Base-by-base conservation (phyloP, 805 yeast species). In the Candida sonorensis region DNA sequence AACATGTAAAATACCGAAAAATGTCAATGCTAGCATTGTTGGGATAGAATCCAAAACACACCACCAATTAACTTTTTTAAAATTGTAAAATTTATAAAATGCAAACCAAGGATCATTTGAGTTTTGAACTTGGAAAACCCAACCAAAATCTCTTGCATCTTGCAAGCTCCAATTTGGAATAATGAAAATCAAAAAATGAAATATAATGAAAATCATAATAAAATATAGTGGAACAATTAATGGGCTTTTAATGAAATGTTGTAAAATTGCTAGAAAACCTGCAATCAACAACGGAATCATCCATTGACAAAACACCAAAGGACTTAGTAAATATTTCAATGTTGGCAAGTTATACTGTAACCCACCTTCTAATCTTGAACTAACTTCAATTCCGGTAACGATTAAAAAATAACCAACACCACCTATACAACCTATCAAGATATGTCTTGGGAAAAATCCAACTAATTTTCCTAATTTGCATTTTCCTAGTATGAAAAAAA, bases 341-440 rank as follows among this genome's bases (percentile, higher is more conserved):
- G 86, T 83, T 2, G 59, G 67, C 47, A 62, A 52, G 37, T 76
- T 69, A 52, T 85, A 88, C 31, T 67, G 68, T 26, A 90, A 56
- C 3, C 85, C 79, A 3, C 84, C 83, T 30, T 84, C 83, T 20
- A 84, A 57, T 37, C 95, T 66, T 0, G 95, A 78, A n/a, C 85
- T 72, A 1, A 92, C 95, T 50, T 90, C 97, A 18, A 92, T 60
- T 1, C 95, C 98, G 0, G 98, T 92, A 1, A 84, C 79, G 2
- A 87, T 64, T 30, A 92, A 64, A 57, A 92, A 92, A 60, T 84
- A 88, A 7, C 98, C 98, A 30, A 92, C 98, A 50, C 98, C 98
- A 24, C 98, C 98, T 46, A 92, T 88, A 54, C 97, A 92, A 2
- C 98, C 98, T 23, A 92, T 92, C 18, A 92, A 67, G 35, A 92